phyloP scores from a whole-genome alignment of 2,329 filamentous ascomycete genomes.

The Graphiopsis chlorocephala region DNA sequence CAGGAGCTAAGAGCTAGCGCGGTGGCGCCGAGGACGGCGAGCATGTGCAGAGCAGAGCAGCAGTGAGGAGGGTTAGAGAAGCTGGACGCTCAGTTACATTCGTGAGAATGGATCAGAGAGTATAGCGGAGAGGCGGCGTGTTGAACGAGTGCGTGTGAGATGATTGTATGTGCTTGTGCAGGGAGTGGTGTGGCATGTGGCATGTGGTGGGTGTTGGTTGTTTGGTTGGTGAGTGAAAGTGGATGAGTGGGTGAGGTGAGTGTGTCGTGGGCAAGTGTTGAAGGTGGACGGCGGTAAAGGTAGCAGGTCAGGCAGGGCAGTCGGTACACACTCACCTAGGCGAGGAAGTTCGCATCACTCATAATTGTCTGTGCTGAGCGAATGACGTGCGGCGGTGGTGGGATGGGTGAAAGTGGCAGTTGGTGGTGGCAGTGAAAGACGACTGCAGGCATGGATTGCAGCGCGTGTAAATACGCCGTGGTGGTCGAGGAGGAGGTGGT shows the following conservation, averaged over 20 bases:
- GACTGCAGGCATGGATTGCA: background rate
- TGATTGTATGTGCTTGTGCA: background rate
- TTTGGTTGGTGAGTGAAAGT: background rate
- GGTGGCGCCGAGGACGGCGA: conserved; percentile 7
- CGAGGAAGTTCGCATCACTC: conserved; percentile 16
- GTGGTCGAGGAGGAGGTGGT: background rate
- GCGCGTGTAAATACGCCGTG: background rate
- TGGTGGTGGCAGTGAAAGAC: background rate
- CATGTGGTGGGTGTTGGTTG: background rate
- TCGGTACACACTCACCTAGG: conserved; percentile 14
- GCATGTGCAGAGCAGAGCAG: conserved; percentile 8
- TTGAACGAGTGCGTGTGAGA: conserved; percentile 58
- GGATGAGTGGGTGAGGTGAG: too few species aligned
- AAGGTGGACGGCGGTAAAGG: background rate
- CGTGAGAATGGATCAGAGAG: conserved; percentile 65
- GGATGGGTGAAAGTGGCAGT: conserved; percentile 66
- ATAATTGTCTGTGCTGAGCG: conserved; percentile 14
- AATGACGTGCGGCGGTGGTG: conserved; percentile 42
- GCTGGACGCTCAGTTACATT: conserved; percentile 15
- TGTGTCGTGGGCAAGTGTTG: background rate
- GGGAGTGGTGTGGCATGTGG: background rate
- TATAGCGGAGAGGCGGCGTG: conserved; percentile 71
- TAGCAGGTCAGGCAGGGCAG: background rate
- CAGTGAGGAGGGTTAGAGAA: conserved; percentile 5
- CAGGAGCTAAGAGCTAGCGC: conserved; percentile 8